Evolutionary conservation across 2,329 filamentous ascomycete species (phyloP).

Genomic region (Fusarium sp.): DNA sequence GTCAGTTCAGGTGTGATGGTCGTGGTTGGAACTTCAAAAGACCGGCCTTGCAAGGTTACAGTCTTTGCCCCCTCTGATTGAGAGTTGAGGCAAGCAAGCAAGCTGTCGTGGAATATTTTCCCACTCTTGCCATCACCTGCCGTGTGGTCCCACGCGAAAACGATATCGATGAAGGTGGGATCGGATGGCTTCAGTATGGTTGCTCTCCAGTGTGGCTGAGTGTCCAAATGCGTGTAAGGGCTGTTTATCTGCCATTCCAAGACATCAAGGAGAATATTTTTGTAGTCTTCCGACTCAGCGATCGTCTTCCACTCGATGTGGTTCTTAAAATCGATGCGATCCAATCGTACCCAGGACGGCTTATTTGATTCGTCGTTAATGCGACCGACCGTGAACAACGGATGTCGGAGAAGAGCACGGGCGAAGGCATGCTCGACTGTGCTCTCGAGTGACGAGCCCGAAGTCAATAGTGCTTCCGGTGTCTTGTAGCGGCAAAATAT

Average conservation of each 20-base stretch:
- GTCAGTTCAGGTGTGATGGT: conserved; percentile 17
- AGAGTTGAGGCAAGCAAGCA: conserved; percentile 11
- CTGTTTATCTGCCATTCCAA: conserved; percentile 22
- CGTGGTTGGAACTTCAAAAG: conserved; percentile 4
- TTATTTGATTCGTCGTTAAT: conserved; percentile 2
- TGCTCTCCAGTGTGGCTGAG: conserved; percentile 12
- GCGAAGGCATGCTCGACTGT: conserved; percentile 21
- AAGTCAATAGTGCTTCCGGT: neutral
- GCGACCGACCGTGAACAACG: conserved; percentile 14
- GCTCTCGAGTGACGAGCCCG: neutral
- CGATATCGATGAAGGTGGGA: conserved; percentile 11
- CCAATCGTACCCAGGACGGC: conserved; percentile 20
- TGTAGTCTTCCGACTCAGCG: neutral
- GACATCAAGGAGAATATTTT: neutral
- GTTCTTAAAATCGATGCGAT: conserved; percentile 19
- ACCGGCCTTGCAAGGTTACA: neutral
- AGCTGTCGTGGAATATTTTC: conserved; percentile 14
- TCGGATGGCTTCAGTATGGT: neutral
- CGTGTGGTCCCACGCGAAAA: conserved; percentile 37
- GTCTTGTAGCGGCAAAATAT: conserved; percentile 27
- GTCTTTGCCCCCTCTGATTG: rapidly evolving
- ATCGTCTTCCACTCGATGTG: conserved; percentile 27
- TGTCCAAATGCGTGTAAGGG: conserved; percentile 9
- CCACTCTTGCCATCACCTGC: conserved; percentile 31
- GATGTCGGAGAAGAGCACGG: neutral